phyloP scores from a whole-genome alignment of 78 protist species.

The Cavenderia fasciculata region DNA sequence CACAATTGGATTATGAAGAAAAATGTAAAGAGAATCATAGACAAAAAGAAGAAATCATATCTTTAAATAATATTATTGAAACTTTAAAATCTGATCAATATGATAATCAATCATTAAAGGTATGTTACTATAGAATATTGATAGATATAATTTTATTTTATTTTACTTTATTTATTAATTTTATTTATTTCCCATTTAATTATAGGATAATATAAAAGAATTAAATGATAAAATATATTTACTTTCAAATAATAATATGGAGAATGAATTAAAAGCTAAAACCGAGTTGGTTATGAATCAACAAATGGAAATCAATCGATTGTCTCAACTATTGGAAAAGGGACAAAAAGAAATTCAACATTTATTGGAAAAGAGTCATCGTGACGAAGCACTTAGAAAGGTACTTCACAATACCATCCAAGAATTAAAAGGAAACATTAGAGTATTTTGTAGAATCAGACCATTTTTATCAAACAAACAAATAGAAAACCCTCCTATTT shows the following conservation, averaged over 20 bases:
- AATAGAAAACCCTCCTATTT: background rate
- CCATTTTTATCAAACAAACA: constrained; percentile 34
- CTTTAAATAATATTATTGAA: background rate
- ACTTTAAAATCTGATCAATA: background rate
- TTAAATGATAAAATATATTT: background rate
- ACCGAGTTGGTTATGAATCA: background rate
- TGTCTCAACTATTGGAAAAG: background rate
- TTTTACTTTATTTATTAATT: too few species aligned
- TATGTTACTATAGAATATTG: too few species aligned
- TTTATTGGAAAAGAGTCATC: constrained; percentile 24
- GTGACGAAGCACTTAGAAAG: constrained; percentile 51
- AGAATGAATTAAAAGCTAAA: background rate
- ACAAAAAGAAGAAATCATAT: background rate
- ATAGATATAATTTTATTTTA: too few species aligned
- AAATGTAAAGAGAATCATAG: background rate
- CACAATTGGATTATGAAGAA: constrained; percentile 37
- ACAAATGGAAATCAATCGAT: background rate
- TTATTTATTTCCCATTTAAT: too few species aligned
- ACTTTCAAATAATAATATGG: background rate
- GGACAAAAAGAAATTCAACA: background rate
- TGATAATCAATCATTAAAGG: too few species aligned
- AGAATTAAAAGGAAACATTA: constrained; percentile 87
- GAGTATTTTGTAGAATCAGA: constrained; percentile 91
- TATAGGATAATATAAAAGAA: background rate
- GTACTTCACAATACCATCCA: constrained; percentile 77